Conservation (phyloP, 2,329 filamentous ascomycete species). For the Hymenotorrendiella dingleyae region DNA sequence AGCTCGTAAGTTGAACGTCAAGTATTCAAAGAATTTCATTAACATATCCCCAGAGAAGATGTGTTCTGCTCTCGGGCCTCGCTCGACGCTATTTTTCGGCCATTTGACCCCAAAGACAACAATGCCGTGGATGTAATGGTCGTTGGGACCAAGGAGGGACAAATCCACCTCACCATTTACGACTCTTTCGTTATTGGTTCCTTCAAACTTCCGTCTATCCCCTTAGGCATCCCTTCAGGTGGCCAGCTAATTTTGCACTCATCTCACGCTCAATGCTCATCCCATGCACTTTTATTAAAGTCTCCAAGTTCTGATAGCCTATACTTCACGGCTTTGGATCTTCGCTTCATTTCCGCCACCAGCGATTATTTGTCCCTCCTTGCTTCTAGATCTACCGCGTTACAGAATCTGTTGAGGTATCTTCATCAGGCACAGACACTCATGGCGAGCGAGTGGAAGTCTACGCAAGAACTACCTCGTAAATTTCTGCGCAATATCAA, state of each 20-base stretch:
- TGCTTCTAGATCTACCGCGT: slow-evolving; percentile 77
- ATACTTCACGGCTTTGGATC: slow-evolving; percentile 68
- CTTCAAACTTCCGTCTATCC: slow-evolving; percentile 43
- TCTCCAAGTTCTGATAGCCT: slow-evolving; percentile 39
- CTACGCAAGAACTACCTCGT: slow-evolving; percentile 69
- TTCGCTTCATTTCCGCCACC: slow-evolving; percentile 74
- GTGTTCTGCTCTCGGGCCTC: slow-evolving; percentile 31
- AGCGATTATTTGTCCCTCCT: slow-evolving; percentile 78
- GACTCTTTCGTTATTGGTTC: slow-evolving; percentile 76
- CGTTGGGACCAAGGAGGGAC: slow-evolving; percentile 64
- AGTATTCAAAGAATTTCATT: slow-evolving; percentile 2
- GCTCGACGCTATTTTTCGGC: slow-evolving; percentile 30
- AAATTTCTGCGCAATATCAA: slow-evolving; percentile 75
- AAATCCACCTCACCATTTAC: slow-evolving; percentile 73
- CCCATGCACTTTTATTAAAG: slow-evolving; percentile 63
- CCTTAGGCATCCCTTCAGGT: slow-evolving; percentile 19
- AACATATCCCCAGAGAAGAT: slow-evolving; percentile 26
- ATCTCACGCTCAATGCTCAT: slow-evolving; percentile 68
- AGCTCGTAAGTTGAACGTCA: slow-evolving; percentile 45
- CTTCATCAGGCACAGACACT: slow-evolving; percentile 74
- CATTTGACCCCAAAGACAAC: slow-evolving; percentile 52
- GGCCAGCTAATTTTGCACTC: slow-evolving; percentile 53
- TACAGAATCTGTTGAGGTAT: slow-evolving; percentile 84
- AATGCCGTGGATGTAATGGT: slow-evolving; percentile 76
- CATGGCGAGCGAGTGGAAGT: slow-evolving; percentile 77